phyloP scores from a whole-genome alignment of 2,329 filamentous ascomycete species.

The Amesomyces nigricolor region DNA sequence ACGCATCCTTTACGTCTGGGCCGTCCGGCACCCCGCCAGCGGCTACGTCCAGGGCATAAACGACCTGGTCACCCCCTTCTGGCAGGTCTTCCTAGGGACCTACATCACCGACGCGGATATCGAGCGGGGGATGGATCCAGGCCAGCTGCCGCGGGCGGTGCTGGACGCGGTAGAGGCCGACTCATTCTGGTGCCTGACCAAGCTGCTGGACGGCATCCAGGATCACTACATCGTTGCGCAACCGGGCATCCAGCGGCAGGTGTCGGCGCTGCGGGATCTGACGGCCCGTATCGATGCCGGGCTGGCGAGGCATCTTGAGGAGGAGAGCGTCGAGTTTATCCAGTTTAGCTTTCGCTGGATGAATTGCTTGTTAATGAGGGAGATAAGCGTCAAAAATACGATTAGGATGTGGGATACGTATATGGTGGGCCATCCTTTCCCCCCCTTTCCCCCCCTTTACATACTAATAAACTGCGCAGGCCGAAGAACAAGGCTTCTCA shows the following conservation, averaged over 20 bases:
- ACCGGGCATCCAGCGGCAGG: constrained; percentile 92
- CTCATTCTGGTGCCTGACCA: constrained; percentile 97
- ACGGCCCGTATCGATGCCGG: constrained; percentile 82
- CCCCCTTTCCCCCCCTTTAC: too few relatives aligned
- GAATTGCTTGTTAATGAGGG: constrained; percentile 97
- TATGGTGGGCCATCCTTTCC: constrained; percentile 57
- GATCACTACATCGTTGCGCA: constrained; percentile 99
- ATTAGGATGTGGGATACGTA: constrained; percentile 99
- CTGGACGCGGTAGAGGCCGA: constrained; percentile 96
- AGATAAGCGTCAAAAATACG: constrained; percentile 92
- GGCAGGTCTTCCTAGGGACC: constrained; percentile 90
- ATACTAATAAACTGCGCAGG: constrained; percentile 45
- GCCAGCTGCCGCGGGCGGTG: constrained; percentile 82
- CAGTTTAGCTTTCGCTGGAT: constrained; percentile 99
- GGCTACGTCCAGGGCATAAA: constrained; percentile 99
- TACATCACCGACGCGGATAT: constrained; percentile 95
- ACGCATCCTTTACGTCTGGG: constrained; percentile 94
- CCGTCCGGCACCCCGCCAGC: constrained; percentile 91
- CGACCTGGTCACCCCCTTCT: constrained; percentile 94
- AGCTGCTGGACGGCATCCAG: constrained; percentile 96
- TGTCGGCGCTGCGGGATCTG: constrained; percentile 79
- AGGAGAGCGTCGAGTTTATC: constrained; percentile 93
- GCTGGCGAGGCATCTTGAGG: constrained; percentile 82
- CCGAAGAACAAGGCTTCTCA: constrained; percentile 96
- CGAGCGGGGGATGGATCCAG: constrained; percentile 92